phyloP scores from a whole-genome alignment of 2,329 filamentous ascomycete species.

The Dactylellina cionopaga region DNA sequence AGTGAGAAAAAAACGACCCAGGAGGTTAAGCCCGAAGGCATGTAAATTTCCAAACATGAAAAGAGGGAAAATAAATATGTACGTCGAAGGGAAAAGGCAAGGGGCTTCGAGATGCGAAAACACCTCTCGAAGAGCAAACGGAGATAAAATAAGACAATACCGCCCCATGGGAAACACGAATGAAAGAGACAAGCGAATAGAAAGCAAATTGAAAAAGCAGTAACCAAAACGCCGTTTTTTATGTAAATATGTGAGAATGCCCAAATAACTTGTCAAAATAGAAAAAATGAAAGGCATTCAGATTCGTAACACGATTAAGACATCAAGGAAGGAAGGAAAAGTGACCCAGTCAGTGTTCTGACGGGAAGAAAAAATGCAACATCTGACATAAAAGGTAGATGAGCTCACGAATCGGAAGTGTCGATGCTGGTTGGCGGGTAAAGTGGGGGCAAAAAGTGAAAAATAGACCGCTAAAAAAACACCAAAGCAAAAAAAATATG shows the following conservation, averaged over 20 bases:
- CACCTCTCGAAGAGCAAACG: too few relatives aligned
- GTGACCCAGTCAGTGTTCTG: neutral
- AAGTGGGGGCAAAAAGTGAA: conserved; percentile 6
- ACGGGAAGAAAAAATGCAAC: conserved; percentile 8
- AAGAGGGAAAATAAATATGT: neutral
- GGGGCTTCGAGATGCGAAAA: too few relatives aligned
- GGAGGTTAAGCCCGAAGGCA: too few relatives aligned
- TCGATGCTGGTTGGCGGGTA: conserved; percentile 10
- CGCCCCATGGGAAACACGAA: conserved; percentile 31
- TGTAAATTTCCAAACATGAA: too few relatives aligned
- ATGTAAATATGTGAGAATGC: conserved; percentile 32
- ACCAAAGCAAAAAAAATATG: conserved; percentile 35
- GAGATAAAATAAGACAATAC: conserved; percentile 12
- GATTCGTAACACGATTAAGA: conserved; percentile 46
- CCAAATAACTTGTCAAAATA: conserved; percentile 45
- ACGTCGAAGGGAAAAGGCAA: neutral
- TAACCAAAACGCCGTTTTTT: conserved; percentile 49
- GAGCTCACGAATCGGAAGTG: conserved; percentile 37
- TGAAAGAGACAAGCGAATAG: conserved; percentile 30
- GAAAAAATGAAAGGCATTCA: conserved; percentile 45
- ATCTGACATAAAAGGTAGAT: conserved; percentile 45
- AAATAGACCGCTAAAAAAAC: conserved; percentile 41
- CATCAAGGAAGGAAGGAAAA: conserved; percentile 6
- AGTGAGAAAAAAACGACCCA: too few relatives aligned
- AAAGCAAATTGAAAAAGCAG: conserved; percentile 20